Conservation (phyloP, 2,329 filamentous ascomycete species). For the Claviceps capensis region DNA sequence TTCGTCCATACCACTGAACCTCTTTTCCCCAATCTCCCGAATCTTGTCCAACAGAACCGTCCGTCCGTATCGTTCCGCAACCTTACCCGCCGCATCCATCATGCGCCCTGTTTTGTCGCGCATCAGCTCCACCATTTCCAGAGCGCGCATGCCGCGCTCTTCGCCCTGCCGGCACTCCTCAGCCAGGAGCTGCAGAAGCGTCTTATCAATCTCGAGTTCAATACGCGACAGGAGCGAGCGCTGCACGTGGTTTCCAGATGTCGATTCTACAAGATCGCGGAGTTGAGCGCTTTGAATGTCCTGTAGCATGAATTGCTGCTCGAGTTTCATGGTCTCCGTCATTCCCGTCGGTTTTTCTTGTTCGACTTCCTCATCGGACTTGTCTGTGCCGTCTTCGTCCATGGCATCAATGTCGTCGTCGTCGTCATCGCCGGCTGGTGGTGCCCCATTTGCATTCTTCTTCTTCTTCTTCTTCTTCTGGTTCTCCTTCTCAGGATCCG, state of each 20-base stretch:
- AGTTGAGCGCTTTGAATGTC: conserved; percentile 61
- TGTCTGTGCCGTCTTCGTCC: conserved; percentile 20
- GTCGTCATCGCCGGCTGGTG: conserved; percentile 4
- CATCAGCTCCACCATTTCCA: conserved; percentile 83
- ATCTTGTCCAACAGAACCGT: conserved; percentile 82
- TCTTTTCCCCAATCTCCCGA: conserved; percentile 62
- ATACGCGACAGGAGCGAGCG: conserved; percentile 53
- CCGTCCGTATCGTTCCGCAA: conserved; percentile 74
- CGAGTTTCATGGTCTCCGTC: conserved; percentile 47
- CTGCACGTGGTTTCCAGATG: conserved; percentile 43
- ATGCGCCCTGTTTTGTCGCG: conserved; percentile 74
- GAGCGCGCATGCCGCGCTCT: conserved; percentile 83
- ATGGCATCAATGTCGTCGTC: conserved; percentile 22
- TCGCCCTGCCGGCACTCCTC: conserved; percentile 86
- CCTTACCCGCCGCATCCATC: conserved; percentile 80
- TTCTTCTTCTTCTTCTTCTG: conserved; percentile 16
- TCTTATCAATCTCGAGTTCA: conserved; percentile 81
- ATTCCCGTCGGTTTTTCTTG: too few relatives aligned
- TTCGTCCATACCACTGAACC: conserved; percentile 46
- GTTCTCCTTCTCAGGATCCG: conserved; percentile 22
- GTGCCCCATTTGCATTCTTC: conserved; percentile 14
- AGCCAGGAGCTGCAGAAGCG: conserved; percentile 75
- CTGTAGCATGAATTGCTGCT: conserved; percentile 69
- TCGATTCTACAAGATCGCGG: conserved; percentile 58
- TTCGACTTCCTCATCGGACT: conserved; percentile 12